Evolutionary conservation across 1,284 basidiomycete species (phyloP), one percentile per base, ranked within the genome.

Genomic region (Mycosarcoma mackinlayi): DNA sequence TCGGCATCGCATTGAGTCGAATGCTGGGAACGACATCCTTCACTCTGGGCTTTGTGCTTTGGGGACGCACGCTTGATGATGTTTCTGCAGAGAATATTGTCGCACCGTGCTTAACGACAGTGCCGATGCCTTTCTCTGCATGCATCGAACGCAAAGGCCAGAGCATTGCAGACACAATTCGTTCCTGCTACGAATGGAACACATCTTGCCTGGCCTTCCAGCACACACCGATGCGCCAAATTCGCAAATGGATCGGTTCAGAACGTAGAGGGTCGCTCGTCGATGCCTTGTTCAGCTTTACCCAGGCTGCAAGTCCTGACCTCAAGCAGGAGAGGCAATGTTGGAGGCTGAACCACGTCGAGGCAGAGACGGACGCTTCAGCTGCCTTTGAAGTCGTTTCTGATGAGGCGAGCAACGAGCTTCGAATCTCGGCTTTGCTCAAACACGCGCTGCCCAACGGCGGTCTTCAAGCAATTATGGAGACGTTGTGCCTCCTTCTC

Each of bases 181-280:
- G 38, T 7, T 30, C 53, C 18, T 56, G 53, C 24, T 19, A 48
- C 45, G 38, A 34, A 5, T 49, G 47, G 40, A 45, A 49, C 34
- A 57, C 34, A 30, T 44, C 47, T 9, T 49, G 55, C 31, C 47
- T 50, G 7, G 33, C 40, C 23, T 42, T 34, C 34, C 46, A 57
- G 41, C 46, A 57, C 39, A 50, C 47, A 2, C 50, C 55, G 41
- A 50, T 57, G 33, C 55, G 53, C 10, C 53, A 56, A 21, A 56
- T 56, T 5, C 53, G 45, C 24, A 40, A 19, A 19, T 48, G 45
- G 53, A 30, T 48, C 24, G 53, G 53, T 10, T 33, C 39, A 16
- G 53, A 56, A 19, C 25, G 55, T 13, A 40, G 27, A 30, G 55
- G 47, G 0, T 57, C 47, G 6, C 6, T 50, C 13, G 40, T 50